Base-by-base conservation (phyloP, 164 flowering plant species). In the Tinospora cordifolia region DNA sequence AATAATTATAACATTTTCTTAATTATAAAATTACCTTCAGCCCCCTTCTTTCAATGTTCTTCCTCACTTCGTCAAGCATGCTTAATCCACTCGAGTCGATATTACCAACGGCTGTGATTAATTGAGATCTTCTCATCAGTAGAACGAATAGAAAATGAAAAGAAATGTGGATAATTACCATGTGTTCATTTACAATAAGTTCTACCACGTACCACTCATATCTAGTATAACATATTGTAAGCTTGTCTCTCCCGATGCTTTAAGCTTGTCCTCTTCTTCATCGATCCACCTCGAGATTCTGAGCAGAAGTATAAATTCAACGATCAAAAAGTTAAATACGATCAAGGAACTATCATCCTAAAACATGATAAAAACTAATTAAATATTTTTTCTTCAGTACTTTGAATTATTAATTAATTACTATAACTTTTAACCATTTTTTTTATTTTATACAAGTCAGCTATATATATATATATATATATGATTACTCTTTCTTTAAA, bases 41-140 rank as follows among this genome's bases (percentile, higher is more conserved):
- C 14, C 82, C 86, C 67, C 80, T 80, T 75, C 82, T 75, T 3
- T 90, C 87, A 0, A 73, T 13, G 7, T 19, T 81, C 70, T 85
- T 89, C 79, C 85, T 84, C 7, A 86, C 71, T 74, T 93, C 97
- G 47, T 84, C 85, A 6, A 93, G 80, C 90, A 87, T 86, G 81
- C 84, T 82, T 57, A 88, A 82, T 8, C 97, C 98, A 58, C 98
- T 89, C 10, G 98, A 86, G 62, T 93, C 98, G 22, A 93, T 89
- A 80, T 79, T 81, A 8, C 84, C 83, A 6, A 87, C 86, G 40
- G 88, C 97, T 92, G 87, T 22, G 6, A 49, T 22, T 3, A 12
- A 27, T 38, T 39, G 15, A 38, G 8, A 17, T 8, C 17, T 14
- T 9, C 22, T 26, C 46, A n/a, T 24, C 0, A 40, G 24, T 8